Base-by-base conservation (phyloP, 331 rosid genomes). In the Rosa hybrid region DNA sequence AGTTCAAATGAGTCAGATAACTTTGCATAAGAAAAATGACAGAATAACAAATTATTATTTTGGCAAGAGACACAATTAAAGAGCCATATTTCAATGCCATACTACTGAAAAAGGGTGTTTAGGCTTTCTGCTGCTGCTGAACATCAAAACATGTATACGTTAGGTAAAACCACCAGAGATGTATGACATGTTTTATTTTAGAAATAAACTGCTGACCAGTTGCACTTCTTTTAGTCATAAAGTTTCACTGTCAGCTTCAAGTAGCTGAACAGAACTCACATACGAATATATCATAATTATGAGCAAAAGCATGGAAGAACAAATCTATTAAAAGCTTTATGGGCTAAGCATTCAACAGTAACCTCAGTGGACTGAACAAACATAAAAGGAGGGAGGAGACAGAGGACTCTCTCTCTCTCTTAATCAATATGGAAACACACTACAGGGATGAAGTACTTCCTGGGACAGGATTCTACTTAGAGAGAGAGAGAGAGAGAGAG, bases 1-100 rank as follows among this genome's bases (percentile, higher is more conserved):
- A 60, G 54, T 12, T 75, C 71, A 78, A 56, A 63, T 48, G 4
- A 48, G 63, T 76, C 77, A 27, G 53, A 57, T 42, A 5, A 64
- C 45, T 60, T 59, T 0, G 45, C 27, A 1, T 56, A 34, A 20
- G 3, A 20, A 21, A 42, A 41, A 23, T 23, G 42, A 21, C 25
- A 23, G 41, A 56, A 56, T 56, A 56, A 7, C n/a, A 51, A 4
- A 0, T 50, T 13, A 1, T n/a, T n/a, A n/a, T n/a, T n/a, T n/a
- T 56, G 12, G 25, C 63, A 56, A 56, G 18, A 51, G 9, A 56
- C 51, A 60, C 67, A 70, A 68, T 18, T 50, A 18, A 10, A 3
- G 13, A 64, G 21, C n/a, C 18, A 44, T 11, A 71, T 12, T 71
- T 21, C 5, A 21, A 8, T 27, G 60, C 44, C 62, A 17, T 25